Evolutionary conservation across 768 basidiomycete genomes (phyloP).

Genomic region (Trametes cubensis): DNA sequence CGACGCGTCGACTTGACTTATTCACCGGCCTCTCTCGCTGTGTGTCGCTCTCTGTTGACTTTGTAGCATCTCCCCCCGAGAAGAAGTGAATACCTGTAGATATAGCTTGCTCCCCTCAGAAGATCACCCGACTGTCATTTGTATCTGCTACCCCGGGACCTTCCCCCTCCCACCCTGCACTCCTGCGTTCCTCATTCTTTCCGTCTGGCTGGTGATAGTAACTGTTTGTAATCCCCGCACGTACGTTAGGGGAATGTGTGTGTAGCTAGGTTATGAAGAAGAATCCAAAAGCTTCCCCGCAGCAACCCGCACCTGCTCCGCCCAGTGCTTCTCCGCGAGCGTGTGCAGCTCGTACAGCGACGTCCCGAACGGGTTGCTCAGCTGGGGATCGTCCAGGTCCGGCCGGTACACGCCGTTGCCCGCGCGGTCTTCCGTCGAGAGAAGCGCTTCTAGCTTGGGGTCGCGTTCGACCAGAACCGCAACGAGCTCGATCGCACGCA

Average conservation of each 20-base stretch:
- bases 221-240: not conserved
- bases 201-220: constrained; percentile 1
- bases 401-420: constrained; percentile 84
- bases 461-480: constrained; percentile 73
- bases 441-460: constrained; percentile 76
- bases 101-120: constrained; percentile 9
- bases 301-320: constrained; percentile 66
- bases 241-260: not conserved
- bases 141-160: constrained; percentile 2
- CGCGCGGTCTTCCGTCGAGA: constrained; percentile 85
- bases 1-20: constrained; percentile 18
- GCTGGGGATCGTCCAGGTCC: constrained; percentile 86
- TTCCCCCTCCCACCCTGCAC: not conserved
- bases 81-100: constrained; percentile 15
- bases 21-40: constrained; percentile 17
- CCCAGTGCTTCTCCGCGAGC: constrained; percentile 61
- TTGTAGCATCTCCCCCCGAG: constrained; percentile 4
- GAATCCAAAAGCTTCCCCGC: constrained; percentile 60
- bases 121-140: constrained; percentile 7
- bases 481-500: constrained; percentile 77
- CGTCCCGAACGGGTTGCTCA: constrained; percentile 79
- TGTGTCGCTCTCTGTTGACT: constrained; percentile 7
- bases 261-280: constrained; percentile 34
- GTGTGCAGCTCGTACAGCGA: constrained; percentile 85
- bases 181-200: no score